phyloP scores from a whole-genome alignment of 2,329 filamentous ascomycete species.

The Fulvia fulva region DNA sequence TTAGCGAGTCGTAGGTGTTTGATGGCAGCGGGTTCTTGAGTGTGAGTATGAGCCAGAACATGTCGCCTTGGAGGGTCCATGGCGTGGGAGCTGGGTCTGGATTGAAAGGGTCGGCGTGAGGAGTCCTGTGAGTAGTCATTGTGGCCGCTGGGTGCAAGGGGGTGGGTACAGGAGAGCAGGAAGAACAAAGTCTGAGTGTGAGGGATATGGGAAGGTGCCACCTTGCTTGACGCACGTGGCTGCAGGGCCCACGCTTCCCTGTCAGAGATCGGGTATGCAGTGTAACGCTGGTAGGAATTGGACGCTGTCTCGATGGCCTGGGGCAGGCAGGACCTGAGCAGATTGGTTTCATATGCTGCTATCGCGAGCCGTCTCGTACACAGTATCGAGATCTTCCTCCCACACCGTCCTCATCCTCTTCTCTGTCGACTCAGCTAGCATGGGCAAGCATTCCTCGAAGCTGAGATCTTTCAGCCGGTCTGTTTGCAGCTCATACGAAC shows the following conservation, averaged over 20 bases:
- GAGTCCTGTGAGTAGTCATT: background rate
- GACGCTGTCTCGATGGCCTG: background rate
- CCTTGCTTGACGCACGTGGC: background rate
- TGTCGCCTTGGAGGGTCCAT: conserved; percentile 11
- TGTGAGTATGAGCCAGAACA: conserved; percentile 13
- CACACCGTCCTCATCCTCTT: conserved; percentile 30
- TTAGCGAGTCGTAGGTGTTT: conserved; percentile 9
- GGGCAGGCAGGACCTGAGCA: too few species aligned
- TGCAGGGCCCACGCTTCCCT: background rate
- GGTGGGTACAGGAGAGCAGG: background rate
- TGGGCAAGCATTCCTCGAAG: conserved; percentile 36
- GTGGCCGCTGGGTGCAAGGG: background rate
- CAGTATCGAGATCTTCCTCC: background rate
- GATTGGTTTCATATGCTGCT: background rate
- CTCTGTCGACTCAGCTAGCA: conserved; percentile 32
- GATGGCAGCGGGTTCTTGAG: conserved; percentile 8
- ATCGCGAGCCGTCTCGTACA: background rate
- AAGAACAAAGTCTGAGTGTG: background rate
- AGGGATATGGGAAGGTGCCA: background rate
- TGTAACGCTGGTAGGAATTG: background rate
- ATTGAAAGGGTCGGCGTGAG: background rate
- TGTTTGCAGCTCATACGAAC: conserved; percentile 36
- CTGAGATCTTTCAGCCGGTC: conserved; percentile 33
- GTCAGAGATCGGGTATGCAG: background rate
- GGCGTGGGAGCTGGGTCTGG: background rate